Conservation (phyloP, 176 grass and related monocot genomes). For the Luzula sylvatica region DNA sequence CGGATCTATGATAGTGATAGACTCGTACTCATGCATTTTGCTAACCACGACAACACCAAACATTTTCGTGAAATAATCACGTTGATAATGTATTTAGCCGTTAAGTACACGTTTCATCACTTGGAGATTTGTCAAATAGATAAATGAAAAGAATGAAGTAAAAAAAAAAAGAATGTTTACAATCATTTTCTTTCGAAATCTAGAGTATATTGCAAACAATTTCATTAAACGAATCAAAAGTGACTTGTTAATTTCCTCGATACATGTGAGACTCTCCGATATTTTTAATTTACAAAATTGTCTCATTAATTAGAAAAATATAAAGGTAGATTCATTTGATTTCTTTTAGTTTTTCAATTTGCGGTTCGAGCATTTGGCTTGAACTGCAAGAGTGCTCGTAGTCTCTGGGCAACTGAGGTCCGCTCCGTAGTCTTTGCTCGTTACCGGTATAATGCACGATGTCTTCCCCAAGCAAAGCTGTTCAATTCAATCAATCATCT, state of each 20-base stretch:
- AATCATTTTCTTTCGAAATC: too few species aligned
- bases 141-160: too few species aligned
- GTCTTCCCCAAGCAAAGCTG: conserved; percentile 69
- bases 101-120: too few species aligned
- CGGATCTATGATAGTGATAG: too few species aligned
- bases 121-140: too few species aligned
- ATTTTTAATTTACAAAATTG: not conserved
- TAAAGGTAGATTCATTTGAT: not conserved
- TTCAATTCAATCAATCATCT: not conserved
- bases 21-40: too few species aligned
- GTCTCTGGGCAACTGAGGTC: conserved; percentile 52
- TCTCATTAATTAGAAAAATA: not conserved
- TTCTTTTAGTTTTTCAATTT: conserved; percentile 19
- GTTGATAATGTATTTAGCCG: too few species aligned
- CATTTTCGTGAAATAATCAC: too few species aligned
- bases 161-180: too few species aligned
- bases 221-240: too few species aligned
- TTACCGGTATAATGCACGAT: conserved; percentile 39
- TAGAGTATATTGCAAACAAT: too few species aligned
- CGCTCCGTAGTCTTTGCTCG: conserved; percentile 28
- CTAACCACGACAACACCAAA: too few species aligned
- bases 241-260: not conserved
- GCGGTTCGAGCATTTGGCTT: conserved; percentile 37
- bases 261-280: not conserved
- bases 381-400: conserved; percentile 49